Evolutionary conservation across 1,284 basidiomycete genomes (phyloP).

Genomic region (Irpex sp.): DNA sequence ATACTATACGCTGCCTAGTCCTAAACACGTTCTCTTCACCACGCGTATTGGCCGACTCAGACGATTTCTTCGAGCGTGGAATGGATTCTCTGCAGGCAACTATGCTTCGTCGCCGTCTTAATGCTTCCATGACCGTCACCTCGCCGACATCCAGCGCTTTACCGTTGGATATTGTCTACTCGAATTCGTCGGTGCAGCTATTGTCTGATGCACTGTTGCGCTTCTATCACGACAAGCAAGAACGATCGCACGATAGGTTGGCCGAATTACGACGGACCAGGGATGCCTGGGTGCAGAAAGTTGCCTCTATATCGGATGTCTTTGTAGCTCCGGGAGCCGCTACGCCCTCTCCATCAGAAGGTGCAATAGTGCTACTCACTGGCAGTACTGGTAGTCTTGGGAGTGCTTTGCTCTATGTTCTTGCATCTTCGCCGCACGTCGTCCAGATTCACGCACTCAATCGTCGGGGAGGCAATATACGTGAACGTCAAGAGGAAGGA

Average conservation of each 20-base stretch:
- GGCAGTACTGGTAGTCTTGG: slow-evolving; percentile 15
- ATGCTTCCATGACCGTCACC: background rate
- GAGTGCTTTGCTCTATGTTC: slow-evolving; percentile 7
- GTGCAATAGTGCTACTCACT: slow-evolving; percentile 12
- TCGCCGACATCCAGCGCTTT: slow-evolving; percentile 13
- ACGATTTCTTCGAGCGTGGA: slow-evolving; percentile 32
- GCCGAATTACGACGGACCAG: slow-evolving; percentile 5
- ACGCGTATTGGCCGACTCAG: slow-evolving; percentile 17
- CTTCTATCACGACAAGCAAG: background rate
- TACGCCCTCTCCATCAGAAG: background rate
- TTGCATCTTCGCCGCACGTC: slow-evolving; percentile 44
- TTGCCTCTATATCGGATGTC: background rate
- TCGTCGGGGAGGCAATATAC: background rate
- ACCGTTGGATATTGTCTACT: slow-evolving; percentile 25
- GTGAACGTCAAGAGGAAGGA: slow-evolving; percentile 9
- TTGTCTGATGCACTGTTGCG: background rate
- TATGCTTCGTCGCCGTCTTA: slow-evolving; percentile 2
- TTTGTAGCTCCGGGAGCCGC: slow-evolving; percentile 13
- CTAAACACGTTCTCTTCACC: slow-evolving; percentile 11
- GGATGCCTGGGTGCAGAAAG: slow-evolving; percentile 19
- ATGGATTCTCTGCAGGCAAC: slow-evolving; percentile 28
- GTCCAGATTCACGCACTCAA: slow-evolving; percentile 15
- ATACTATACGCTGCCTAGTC: slow-evolving; percentile 17
- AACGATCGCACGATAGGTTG: background rate
- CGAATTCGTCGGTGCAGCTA: slow-evolving; percentile 17